These are phyloP conservation scores for Volvox africanus DNA, from an alignment of 139 green algal species.

Conservation along the genomic window DNA sequence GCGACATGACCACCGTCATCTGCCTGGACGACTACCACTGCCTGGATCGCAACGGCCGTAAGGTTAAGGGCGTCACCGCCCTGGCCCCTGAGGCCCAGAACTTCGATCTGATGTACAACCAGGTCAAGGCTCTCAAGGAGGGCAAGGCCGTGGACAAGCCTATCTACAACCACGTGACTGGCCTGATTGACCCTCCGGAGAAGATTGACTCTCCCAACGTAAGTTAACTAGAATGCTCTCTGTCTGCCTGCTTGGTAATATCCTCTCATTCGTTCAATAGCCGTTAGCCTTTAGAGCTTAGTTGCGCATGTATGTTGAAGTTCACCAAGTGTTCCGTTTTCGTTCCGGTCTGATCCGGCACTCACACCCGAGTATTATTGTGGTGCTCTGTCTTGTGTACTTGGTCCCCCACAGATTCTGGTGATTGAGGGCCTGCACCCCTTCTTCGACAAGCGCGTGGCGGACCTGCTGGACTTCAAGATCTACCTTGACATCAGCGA, in stretches of 20 bases:
- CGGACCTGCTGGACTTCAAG: slow-evolving; percentile 97
- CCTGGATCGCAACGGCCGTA: slow-evolving; percentile 95
- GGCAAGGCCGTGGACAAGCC: slow-evolving; percentile 98
- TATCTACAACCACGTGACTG: slow-evolving; percentile 99
- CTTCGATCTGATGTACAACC: slow-evolving; percentile 99
- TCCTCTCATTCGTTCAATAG: too few species aligned
- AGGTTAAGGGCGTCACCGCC: slow-evolving; percentile 92
- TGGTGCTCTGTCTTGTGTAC: too few species aligned
- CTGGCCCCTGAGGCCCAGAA: slow-evolving; percentile 96
- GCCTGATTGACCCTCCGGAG: slow-evolving; percentile 96
- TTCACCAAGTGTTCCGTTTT: too few species aligned
- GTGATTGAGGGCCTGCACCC: slow-evolving; percentile 99
- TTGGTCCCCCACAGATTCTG: slow-evolving; percentile 80
- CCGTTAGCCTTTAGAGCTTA: too few species aligned
- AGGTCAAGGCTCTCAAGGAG: slow-evolving; percentile 97
- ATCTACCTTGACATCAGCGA: slow-evolving; percentile 99
- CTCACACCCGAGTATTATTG: too few species aligned
- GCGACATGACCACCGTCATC: slow-evolving; percentile 99
- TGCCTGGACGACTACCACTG: slow-evolving; percentile 99
- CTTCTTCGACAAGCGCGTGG: slow-evolving; percentile 98
- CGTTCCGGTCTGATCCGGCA: too few species aligned
- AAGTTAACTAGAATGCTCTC: too few species aligned
- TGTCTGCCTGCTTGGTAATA: too few species aligned
- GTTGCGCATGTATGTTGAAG: too few species aligned
- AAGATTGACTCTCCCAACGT: slow-evolving; percentile 90